These are phyloP conservation scores for Aspergillus fijiensis DNA, from an alignment of 2,329 filamentous ascomycete species.

Conservation along the genomic window DNA sequence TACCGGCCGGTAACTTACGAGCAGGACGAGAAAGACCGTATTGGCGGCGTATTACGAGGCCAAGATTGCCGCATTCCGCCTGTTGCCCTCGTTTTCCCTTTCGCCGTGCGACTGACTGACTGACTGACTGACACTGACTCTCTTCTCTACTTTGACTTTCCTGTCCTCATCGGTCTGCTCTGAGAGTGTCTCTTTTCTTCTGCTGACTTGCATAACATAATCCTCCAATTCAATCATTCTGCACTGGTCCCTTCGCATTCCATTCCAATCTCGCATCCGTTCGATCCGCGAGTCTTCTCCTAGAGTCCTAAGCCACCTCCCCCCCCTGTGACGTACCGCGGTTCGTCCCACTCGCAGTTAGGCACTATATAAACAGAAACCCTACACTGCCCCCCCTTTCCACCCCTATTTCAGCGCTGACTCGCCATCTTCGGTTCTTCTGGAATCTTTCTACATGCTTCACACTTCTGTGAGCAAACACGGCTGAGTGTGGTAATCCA, in stretches of 20 bases:
- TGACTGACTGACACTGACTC: not conserved
- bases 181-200: not conserved
- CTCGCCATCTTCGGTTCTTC: not conserved
- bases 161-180: not conserved
- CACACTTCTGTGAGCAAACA: not conserved
- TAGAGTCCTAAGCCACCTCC: not conserved
- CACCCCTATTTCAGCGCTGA: conserved; percentile 1
- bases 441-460: conserved; percentile 8
- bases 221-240: not conserved
- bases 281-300: not conserved
- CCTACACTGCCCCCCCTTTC: not conserved
- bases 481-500: conserved; percentile 10
- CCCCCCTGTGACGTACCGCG: conserved; percentile 13
- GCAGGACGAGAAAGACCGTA: too few species aligned
- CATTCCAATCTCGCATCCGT: not conserved
- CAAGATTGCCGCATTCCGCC: not conserved
- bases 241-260: not conserved
- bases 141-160: not conserved
- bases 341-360: conserved; percentile 11
- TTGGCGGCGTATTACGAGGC: not conserved
- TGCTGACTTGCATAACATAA: not conserved
- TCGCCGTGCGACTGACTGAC: not conserved
- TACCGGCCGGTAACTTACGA: not conserved
- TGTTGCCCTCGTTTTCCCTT: not conserved
- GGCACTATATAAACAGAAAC: conserved; percentile 5